Evolutionary conservation across 345 rosid species (phyloP), one percentile per base, ranked within the genome.

Genomic region (Eucalyptus marginata): DNA sequence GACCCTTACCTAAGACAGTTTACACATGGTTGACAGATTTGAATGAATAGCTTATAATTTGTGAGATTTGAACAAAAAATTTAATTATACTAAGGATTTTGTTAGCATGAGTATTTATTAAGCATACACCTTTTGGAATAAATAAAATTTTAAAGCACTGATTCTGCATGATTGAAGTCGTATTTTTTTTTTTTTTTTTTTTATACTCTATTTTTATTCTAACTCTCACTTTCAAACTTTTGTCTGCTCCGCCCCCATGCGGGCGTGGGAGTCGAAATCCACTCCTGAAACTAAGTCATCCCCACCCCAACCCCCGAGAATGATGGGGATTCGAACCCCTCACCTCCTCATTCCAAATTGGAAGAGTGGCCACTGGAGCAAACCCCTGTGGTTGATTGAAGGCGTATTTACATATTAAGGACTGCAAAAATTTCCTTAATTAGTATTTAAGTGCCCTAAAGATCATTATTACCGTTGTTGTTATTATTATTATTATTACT

Each of bases 31-130:
- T 1, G 7, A 59, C 13, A 12, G 29, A 2, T 62, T 13, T 29
- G 4, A 62, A 62, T 4, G 1, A 0, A 62, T 13, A 3, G 8
- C 33, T 6, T 13, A 5, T 5, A 12, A 13, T 13, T 13, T 6
- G 29, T 25, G 29, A 25, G 29, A 58, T 25, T 10, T 5, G 14
- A 58, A 25, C 64, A 10, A 58, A 58, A 10, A 11, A 58, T 58
- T 58, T 20, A 54, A 54, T 20, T 54, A 17, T 54, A 54, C 2
- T 54, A 54, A 20, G n/a, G n/a, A 22, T 22, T 58, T 58, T 25
- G 33, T 59, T 59, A 27, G 14, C 16, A 6, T 31, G 3, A 7
- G 5, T 16, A n/a, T 16, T n/a, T n/a, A 16, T n/a, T n/a, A 64
- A n/a, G 20, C 76, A 13, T 64, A 3, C 10, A 2, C 9, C 3